Conservation (phyloP, 2,329 filamentous ascomycete species). For the Cadophora gregata region DNA sequence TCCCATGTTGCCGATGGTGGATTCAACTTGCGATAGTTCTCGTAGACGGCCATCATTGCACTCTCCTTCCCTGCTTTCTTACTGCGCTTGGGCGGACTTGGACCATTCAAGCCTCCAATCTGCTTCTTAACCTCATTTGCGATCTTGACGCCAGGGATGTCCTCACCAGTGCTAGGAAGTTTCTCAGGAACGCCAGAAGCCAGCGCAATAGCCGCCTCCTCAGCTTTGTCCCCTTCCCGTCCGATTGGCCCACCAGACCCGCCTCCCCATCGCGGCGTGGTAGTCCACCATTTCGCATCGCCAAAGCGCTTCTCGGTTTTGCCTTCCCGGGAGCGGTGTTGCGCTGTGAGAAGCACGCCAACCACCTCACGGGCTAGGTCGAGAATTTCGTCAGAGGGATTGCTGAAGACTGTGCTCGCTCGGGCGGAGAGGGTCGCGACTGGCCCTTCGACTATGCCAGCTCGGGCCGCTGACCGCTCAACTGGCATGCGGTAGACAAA, state of each 20-base stretch:
- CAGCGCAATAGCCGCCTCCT: slow-evolving; percentile 11
- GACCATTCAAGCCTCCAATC: slow-evolving; percentile 33
- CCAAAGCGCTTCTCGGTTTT: slow-evolving; percentile 62
- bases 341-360: slow-evolving; percentile 65
- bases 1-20: slow-evolving; percentile 66
- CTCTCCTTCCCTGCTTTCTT: slow-evolving; percentile 31
- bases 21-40: slow-evolving; percentile 67
- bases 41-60: slow-evolving; percentile 61
- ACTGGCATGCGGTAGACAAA: slow-evolving; percentile 66
- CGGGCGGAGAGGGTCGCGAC: slow-evolving; percentile 65
- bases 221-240: slow-evolving; percentile 53
- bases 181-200: slow-evolving; percentile 16
- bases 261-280: slow-evolving; percentile 66
- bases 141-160: slow-evolving; percentile 16
- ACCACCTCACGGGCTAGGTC: slow-evolving; percentile 68
- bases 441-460: slow-evolving; percentile 66
- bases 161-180: background rate
- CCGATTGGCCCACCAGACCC: slow-evolving; percentile 67
- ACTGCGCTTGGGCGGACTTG: slow-evolving; percentile 29
- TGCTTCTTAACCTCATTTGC: slow-evolving; percentile 30
- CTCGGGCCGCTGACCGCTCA: slow-evolving; percentile 64
- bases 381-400: slow-evolving; percentile 61
- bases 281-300: slow-evolving; percentile 66
- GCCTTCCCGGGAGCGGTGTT: slow-evolving; percentile 66
- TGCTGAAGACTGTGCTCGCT: slow-evolving; percentile 58